Evolutionary conservation across 108 stramenopile genomes (phyloP).

Genomic region (Skeletonema marinoi): DNA sequence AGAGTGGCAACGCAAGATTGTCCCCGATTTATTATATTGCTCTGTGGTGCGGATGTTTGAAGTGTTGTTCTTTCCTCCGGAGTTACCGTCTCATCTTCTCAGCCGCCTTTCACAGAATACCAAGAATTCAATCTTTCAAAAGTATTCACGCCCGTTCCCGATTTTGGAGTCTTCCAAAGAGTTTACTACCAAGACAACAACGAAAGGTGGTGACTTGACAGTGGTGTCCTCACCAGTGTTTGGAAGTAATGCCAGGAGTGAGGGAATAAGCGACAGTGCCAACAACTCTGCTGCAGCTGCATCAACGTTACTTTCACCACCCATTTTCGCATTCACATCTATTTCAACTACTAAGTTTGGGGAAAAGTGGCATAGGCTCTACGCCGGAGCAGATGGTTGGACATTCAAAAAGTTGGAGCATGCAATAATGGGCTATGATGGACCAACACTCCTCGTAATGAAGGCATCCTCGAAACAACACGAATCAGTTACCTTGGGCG

Average conservation of each 20-base stretch:
- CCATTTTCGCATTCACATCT: conserved; percentile 34
- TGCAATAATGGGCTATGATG: conserved; percentile 72
- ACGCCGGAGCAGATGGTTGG: conserved; percentile 79
- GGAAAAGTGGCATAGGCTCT: conserved; percentile 71
- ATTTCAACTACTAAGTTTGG: conserved; percentile 43
- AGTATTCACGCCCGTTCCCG: conserved; percentile 6
- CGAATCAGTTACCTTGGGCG: conserved; percentile 54
- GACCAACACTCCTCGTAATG: conserved; percentile 67
- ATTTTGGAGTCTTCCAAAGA: conserved; percentile 33
- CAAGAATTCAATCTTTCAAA: neutral
- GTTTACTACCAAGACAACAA: conserved; percentile 1
- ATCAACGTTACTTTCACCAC: conserved; percentile 22
- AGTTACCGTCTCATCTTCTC: neutral
- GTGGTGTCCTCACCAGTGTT: conserved; percentile 28
- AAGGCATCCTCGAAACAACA: conserved; percentile 30
- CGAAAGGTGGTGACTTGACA: conserved; percentile 16
- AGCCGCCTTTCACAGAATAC: neutral
- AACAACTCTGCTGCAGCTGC: neutral
- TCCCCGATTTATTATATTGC: conserved; percentile 28
- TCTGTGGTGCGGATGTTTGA: conserved; percentile 26
- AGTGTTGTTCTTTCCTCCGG: conserved; percentile 36
- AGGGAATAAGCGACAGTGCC: neutral
- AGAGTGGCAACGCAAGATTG: conserved; percentile 39
- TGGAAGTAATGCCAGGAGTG: conserved; percentile 20
- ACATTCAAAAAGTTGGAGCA: conserved; percentile 83